These are phyloP conservation scores for Stenocarpella maydis DNA, from an alignment of 2,329 filamentous ascomycete genomes.

Conservation along the genomic window DNA sequence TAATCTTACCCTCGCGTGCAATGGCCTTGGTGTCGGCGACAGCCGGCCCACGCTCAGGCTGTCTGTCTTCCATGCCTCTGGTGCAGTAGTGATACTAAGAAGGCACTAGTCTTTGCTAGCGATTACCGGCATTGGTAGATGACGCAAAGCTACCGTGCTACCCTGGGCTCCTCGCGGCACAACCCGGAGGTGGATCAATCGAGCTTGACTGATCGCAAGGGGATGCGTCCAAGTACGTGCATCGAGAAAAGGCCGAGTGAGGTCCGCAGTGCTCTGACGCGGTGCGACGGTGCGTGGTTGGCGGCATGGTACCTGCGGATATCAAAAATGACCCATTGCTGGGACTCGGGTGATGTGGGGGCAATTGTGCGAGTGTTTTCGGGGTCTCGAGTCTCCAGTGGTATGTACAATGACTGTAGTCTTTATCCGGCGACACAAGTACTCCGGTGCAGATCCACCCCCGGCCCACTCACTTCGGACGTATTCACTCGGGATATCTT, in stretches of 20 bases:
- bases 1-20: constrained; percentile 14
- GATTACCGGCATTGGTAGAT: constrained; percentile 23
- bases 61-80: neutral
- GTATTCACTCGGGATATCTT: constrained; percentile 11
- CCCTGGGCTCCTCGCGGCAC: constrained; percentile 10
- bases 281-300: neutral
- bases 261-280: neutral
- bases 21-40: constrained; percentile 10
- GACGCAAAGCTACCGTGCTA: constrained; percentile 13
- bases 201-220: constrained; percentile 23
- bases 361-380: neutral
- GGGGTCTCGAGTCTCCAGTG: neutral
- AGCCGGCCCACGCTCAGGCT: neutral
- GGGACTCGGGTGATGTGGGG: neutral
- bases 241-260: constrained; percentile 2
- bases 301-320: constrained; percentile 20
- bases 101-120: constrained; percentile 8
- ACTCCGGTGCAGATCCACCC: constrained; percentile 11
- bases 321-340: constrained; percentile 18
- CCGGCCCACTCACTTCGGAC: constrained; percentile 19
- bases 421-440: neutral
- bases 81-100: constrained; percentile 1
- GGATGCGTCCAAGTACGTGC: constrained; percentile 2
- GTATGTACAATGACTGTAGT: neutral
- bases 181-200: constrained; percentile 20